Evolutionary conservation across 192 early-diverging fungal genomes (phyloP), one percentile per base, ranked within the genome.

Genomic region (Rhizophlyctis rosea): DNA sequence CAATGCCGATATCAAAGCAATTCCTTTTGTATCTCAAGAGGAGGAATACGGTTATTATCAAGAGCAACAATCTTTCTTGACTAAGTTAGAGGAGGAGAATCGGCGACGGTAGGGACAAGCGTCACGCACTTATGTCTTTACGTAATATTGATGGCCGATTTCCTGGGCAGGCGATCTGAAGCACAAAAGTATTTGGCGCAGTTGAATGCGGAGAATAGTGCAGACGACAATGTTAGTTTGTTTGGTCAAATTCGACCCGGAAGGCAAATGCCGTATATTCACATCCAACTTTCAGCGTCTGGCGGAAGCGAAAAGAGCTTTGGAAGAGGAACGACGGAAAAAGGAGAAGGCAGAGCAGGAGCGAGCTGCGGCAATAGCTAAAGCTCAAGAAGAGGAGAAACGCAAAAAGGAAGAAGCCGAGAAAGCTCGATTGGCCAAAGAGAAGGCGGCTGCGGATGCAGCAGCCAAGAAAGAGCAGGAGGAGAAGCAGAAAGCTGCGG

Each of bases 271-370:
- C 13, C 24, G 52, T 13, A 54, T n/a, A n/a, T n/a, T n/a, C n/a
- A n/a, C n/a, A n/a, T n/a, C n/a, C n/a, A 53, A 21, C 39, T 47
- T n/a, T 47, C 9, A n/a, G n/a, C n/a, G n/a, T n/a, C n/a, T n/a
- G n/a, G 34, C 24, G 25, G 33, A 35, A 34, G 56, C 56, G 13
- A 60, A 61, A 60, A 30, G 34, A 30, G 49, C n/a, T 47, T 33
- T 34, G 53, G 48, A 14, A 62, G 60, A 58, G 44, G 44, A 59
- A 7, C 44, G 27, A 59, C 16, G 24, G 32, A 21, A 24, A n/a
- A 49, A 64, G 32, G 23, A 47, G 23, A n/a, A 69, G 55, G 68
- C 50, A 62, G 62, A 31, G 29, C 28, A 64, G 50, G 31, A 31
- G 34, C 55, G 25, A 25, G 54, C n/a, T n/a, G n/a, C n/a, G n/a